Evolutionary conservation across 2,329 filamentous ascomycete genomes (phyloP).

Genomic region (Penicillium hesseltinei): DNA sequence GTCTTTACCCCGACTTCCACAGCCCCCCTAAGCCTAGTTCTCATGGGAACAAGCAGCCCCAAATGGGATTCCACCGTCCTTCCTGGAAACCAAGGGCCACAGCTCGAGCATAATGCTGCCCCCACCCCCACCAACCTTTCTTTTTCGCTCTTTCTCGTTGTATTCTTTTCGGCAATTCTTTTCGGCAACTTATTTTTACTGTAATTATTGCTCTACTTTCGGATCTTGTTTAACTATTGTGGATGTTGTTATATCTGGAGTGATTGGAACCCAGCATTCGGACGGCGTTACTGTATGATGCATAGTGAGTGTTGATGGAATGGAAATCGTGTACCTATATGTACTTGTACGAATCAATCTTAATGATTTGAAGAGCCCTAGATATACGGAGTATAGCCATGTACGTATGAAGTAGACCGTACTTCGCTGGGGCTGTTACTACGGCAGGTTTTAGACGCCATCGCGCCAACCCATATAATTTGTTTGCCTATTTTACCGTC

Average conservation of each 20-base stretch:
- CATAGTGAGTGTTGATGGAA: constrained; percentile 11
- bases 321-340: background rate
- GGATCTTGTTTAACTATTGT: constrained; percentile 15
- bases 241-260: constrained; percentile 17
- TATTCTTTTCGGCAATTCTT: constrained; percentile 3
- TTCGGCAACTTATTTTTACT: constrained; percentile 20
- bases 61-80: constrained; percentile 33
- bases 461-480: too few relatives aligned
- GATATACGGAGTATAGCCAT: background rate
- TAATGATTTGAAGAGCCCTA: background rate
- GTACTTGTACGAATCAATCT: constrained; percentile 3
- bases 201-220: constrained; percentile 17
- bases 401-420: background rate
- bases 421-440: background rate
- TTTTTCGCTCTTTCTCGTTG: constrained; percentile 12
- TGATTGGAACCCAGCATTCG: constrained; percentile 30
- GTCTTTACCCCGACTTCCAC: constrained; percentile 35
- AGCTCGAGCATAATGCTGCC: constrained; percentile 27
- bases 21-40: constrained; percentile 17
- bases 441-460: too few relatives aligned
- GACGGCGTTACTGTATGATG: constrained; percentile 29
- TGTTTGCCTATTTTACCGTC: too few relatives aligned
- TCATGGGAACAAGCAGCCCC: constrained; percentile 32
- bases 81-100: constrained; percentile 35
- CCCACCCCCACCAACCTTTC: constrained; percentile 3